A percentile compares a stretch with the other conserved stretches of the same genome.
Conservation (phyloP, 108 stramenopile species). For the Pseudonitzschia pungens region DNA sequence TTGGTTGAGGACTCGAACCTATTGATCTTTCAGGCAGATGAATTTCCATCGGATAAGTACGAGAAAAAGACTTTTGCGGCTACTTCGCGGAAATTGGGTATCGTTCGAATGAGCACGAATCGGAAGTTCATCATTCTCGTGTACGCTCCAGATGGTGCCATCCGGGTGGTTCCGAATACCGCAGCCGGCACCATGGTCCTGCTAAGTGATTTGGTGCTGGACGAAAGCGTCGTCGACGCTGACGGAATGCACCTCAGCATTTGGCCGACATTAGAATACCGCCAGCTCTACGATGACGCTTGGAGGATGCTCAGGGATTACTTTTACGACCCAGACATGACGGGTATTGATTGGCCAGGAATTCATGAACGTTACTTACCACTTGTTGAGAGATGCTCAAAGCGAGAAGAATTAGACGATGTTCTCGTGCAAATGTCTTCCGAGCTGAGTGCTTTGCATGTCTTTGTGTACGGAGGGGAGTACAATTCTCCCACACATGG, state of each 20-base stretch:
- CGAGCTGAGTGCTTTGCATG: slow-evolving; percentile 75
- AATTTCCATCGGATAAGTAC: slow-evolving; percentile 54
- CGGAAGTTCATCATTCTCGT: slow-evolving; percentile 41
- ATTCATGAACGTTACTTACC: slow-evolving; percentile 61
- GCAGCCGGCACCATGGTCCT: slow-evolving; percentile 23
- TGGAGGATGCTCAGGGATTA: slow-evolving; percentile 80
- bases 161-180: slow-evolving; percentile 35
- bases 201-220: slow-evolving; percentile 14
- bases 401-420: slow-evolving; percentile 77
- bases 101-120: slow-evolving; percentile 34
- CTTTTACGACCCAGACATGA: slow-evolving; percentile 68
- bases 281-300: slow-evolving; percentile 70
- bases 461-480: slow-evolving; percentile 78
- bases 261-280: slow-evolving; percentile 68
- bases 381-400: slow-evolving; percentile 55
- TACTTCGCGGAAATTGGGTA: slow-evolving; percentile 6
- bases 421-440: slow-evolving; percentile 74
- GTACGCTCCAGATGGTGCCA: slow-evolving; percentile 29
- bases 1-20: slow-evolving; percentile 20
- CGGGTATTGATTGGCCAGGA: slow-evolving; percentile 55
- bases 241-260: slow-evolving; percentile 45
- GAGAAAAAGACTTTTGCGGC: slow-evolving; percentile 19
- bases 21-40: slow-evolving; percentile 35
- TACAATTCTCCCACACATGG: slow-evolving; percentile 53
- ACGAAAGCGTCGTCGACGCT: slow-evolving; percentile 46